Percentiles rank a stretch among this genome's conserved stretches.
phyloP scores from a whole-genome alignment of 805 yeast species.

The Pichia scutulata region DNA sequence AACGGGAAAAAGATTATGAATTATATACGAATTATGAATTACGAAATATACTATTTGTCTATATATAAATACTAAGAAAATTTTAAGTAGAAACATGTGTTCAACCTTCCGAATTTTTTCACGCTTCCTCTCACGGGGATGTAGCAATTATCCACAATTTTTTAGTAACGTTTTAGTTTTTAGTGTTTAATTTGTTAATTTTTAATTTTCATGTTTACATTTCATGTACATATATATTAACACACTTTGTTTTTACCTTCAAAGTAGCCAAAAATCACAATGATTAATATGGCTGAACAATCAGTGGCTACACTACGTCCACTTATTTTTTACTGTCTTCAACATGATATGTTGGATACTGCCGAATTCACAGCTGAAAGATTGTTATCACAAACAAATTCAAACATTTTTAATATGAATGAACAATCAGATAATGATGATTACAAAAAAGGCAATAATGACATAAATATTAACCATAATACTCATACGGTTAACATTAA shows the following conservation, averaged over 20 bases:
- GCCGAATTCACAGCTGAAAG: slow-evolving; percentile 88
- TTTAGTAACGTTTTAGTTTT: too few relatives aligned
- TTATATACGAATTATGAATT: neutral
- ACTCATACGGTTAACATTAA: neutral
- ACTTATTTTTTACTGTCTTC: slow-evolving; percentile 60
- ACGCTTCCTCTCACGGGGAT: neutral
- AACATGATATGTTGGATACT: slow-evolving; percentile 57
- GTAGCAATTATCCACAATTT: too few relatives aligned
- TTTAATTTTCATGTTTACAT: neutral
- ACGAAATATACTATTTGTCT: neutral
- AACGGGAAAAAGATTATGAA: neutral
- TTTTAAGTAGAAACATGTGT: too few relatives aligned
- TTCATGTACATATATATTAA: neutral
- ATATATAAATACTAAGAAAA: too few relatives aligned
- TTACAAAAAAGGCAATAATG: neutral
- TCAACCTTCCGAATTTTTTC: too few relatives aligned
- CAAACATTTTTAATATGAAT: neutral
- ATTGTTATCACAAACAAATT: slow-evolving; percentile 44
- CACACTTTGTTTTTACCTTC: neutral
- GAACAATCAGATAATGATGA: neutral
- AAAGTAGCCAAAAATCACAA: neutral
- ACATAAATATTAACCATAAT: neutral
- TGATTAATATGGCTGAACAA: slow-evolving; percentile 1
- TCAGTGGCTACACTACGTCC: slow-evolving; percentile 29
- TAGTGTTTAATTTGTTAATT: too few relatives aligned